These are phyloP conservation scores for Lathyrus oleraceus DNA, from an alignment of 306 rosid genomes.

Conservation along the genomic window DNA sequence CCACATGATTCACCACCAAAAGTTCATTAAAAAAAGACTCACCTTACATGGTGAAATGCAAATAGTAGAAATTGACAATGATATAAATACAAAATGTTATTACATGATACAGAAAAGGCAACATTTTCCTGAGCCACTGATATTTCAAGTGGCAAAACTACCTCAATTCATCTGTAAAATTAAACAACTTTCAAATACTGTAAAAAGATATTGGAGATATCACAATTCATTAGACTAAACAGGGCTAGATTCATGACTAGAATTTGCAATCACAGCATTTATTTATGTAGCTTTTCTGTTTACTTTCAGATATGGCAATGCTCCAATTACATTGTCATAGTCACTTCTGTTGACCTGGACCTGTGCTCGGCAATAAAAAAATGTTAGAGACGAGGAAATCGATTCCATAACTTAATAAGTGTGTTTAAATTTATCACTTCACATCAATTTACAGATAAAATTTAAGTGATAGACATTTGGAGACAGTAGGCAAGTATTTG, in stretches of 20 bases:
- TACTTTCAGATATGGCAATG: conserved; percentile 89
- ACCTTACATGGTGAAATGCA: not conserved
- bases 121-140: conserved; percentile 20
- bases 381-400: conserved; percentile 36
- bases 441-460: not conserved
- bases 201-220: conserved; percentile 6
- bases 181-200: conserved; percentile 13
- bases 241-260: conserved; percentile 20
- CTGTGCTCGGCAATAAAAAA: conserved; percentile 46
- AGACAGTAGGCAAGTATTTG: not conserved
- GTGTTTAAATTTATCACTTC: conserved; percentile 3
- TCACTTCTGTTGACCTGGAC: conserved; percentile 71
- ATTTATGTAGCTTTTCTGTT: conserved; percentile 69
- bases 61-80: not conserved
- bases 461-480: not conserved
- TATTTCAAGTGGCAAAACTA: conserved; percentile 30
- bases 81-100: conserved; percentile 26
- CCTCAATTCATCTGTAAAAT: conserved; percentile 32
- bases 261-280: conserved; percentile 29
- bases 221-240: conserved; percentile 27
- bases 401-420: conserved; percentile 12
- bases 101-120: conserved; percentile 22
- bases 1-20: too few relatives aligned
- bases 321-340: conserved; percentile 85
- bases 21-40: not conserved